Evolutionary conservation across 345 rosid genomes (phyloP).

Genomic region (Rubroshorea leprosula): DNA sequence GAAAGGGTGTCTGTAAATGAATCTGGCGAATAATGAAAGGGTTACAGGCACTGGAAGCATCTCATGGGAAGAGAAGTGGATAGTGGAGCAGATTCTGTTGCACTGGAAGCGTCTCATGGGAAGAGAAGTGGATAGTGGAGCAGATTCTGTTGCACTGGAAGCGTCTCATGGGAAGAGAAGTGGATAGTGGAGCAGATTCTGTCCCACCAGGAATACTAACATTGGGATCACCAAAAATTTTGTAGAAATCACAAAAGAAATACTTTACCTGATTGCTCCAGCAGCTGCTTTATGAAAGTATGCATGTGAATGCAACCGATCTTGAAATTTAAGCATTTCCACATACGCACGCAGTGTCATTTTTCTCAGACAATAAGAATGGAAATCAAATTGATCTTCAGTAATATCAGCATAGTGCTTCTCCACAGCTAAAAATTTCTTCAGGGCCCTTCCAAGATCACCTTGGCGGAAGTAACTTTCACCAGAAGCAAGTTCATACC

Average conservation of each 20-base stretch:
- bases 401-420: slow-evolving; percentile 98
- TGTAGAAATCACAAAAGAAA: slow-evolving; percentile 12
- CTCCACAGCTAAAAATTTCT: slow-evolving; percentile 94
- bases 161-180: no score
- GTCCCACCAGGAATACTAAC: no score
- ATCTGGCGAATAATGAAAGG: background rate
- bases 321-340: slow-evolving; percentile 98
- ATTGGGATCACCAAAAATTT: no score
- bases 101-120: no score
- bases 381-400: slow-evolving; percentile 98
- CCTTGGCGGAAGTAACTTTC: slow-evolving; percentile 93
- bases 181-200: background rate
- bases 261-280: slow-evolving; percentile 77
- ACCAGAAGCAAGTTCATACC: slow-evolving; percentile 99
- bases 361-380: slow-evolving; percentile 96
- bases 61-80: background rate
- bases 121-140: background rate
- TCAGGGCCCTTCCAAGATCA: slow-evolving; percentile 90
- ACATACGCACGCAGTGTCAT: slow-evolving; percentile 97
- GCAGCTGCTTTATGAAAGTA: slow-evolving; percentile 96
- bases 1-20: background rate
- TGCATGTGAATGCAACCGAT: slow-evolving; percentile 81
- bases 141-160: background rate
- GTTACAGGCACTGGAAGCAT: background rate
- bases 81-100: background rate